Evolutionary conservation across 306 rosid genomes (phyloP).

Genomic region (Quercus gilva): DNA sequence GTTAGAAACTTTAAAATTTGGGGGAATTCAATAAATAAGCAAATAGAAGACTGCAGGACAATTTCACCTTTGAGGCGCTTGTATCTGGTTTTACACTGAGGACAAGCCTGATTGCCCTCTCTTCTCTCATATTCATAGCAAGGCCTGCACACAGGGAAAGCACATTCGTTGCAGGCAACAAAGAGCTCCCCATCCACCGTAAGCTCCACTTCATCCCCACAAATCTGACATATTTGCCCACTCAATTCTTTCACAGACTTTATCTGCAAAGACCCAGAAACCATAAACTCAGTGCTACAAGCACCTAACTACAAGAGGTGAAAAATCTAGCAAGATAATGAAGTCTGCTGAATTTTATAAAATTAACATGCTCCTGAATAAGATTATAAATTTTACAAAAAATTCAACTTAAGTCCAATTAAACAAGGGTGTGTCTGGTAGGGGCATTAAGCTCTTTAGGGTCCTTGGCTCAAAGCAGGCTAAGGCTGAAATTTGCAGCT

Average conservation of each 20-base stretch:
- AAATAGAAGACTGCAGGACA: conserved; percentile 6
- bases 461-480: too few relatives aligned
- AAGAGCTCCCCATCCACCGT: conserved; percentile 82
- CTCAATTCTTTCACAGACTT: conserved; percentile 76
- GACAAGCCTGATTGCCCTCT: conserved; percentile 89
- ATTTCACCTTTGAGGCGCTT: conserved; percentile 80
- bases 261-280: conserved; percentile 43
- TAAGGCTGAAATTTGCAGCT: too few relatives aligned
- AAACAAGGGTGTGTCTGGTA: background rate
- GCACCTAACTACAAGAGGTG: conserved; percentile 7
- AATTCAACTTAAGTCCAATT: background rate
- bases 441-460: too few relatives aligned
- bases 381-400: background rate
- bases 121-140: conserved; percentile 86
- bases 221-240: conserved; percentile 84
- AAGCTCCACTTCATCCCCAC: conserved; percentile 76
- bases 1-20: conserved; percentile 7
- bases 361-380: background rate
- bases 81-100: conserved; percentile 90
- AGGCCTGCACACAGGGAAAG: conserved; percentile 86
- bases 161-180: conserved; percentile 96
- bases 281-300: conserved; percentile 5
- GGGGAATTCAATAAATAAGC: conserved; percentile 1
- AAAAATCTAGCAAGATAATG: background rate
- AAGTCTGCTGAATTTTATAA: background rate